Evolutionary conservation across 768 basidiomycete genomes (phyloP).

Genomic region (Rhodosporidiobolus sp.): DNA sequence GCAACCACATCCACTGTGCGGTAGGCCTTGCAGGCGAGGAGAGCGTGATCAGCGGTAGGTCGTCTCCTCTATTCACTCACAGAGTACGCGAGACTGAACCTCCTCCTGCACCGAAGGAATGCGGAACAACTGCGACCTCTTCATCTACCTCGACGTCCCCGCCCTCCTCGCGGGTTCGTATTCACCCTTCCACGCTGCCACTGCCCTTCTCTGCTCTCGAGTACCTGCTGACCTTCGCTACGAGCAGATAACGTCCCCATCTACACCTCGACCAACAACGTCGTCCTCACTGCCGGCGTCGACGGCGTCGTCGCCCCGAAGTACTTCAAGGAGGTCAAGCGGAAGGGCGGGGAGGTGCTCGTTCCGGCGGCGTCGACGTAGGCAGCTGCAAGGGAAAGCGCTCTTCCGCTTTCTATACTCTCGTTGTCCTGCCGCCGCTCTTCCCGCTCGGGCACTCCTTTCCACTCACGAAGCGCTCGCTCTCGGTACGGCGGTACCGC

Average conservation of each 20-base stretch:
- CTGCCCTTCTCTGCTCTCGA: neutral
- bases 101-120: constrained; percentile 64
- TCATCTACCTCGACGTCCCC: constrained; percentile 75
- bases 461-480: too few relatives aligned
- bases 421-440: too few relatives aligned
- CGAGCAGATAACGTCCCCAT: constrained; percentile 52
- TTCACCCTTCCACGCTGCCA: constrained; percentile 44
- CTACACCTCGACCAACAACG: constrained; percentile 78
- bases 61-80: too few relatives aligned
- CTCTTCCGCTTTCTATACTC: too few relatives aligned
- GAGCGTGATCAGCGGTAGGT: constrained; percentile 71
- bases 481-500: too few relatives aligned
- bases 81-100: neutral
- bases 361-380: constrained; percentile 1
- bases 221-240: neutral
- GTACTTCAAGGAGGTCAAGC: constrained; percentile 70
- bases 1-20: constrained; percentile 91
- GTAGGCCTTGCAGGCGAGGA: constrained; percentile 64
- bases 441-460: too few relatives aligned
- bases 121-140: constrained; percentile 69
- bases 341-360: constrained; percentile 23
- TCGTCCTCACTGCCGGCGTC: constrained; percentile 74
- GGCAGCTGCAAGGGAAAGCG: too few relatives aligned
- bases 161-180: constrained; percentile 47
- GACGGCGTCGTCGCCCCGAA: constrained; percentile 64